A percentile compares a stretch with the other conserved stretches of the same genome.
Conservation (phyloP, 2,329 filamentous ascomycete species). For the Xylaria digitata region DNA sequence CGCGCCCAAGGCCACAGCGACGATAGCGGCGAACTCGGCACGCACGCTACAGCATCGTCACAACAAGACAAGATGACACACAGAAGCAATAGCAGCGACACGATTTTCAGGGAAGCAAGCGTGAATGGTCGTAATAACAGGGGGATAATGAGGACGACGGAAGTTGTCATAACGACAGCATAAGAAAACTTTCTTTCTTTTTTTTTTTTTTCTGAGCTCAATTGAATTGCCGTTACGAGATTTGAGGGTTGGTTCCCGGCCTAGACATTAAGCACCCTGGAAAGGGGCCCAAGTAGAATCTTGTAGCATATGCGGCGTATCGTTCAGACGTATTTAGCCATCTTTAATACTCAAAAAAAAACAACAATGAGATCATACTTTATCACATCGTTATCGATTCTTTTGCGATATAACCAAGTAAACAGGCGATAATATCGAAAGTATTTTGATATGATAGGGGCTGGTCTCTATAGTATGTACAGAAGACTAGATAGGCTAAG, state of each 20-base stretch:
- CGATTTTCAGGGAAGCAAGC: conserved; percentile 11
- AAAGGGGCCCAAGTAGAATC: too few relatives aligned
- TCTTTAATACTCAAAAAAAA: too few relatives aligned
- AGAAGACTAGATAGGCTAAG: neutral
- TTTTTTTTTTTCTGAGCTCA: neutral
- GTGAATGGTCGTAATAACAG: neutral
- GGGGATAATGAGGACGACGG: conserved; percentile 36
- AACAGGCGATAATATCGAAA: too few relatives aligned
- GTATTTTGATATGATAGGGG: too few relatives aligned
- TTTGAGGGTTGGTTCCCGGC: neutral
- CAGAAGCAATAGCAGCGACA: conserved; percentile 26
- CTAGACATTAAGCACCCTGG: neutral
- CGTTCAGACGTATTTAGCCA: too few relatives aligned
- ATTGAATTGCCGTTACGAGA: neutral
- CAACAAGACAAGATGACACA: conserved; percentile 18
- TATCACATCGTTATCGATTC: too few relatives aligned
- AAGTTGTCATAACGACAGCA: conserved; percentile 33
- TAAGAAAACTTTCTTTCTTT: neutral
- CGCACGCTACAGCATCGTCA: conserved; percentile 19
- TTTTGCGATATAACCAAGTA: too few relatives aligned
- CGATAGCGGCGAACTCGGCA: conserved; percentile 17
- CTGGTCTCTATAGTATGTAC: too few relatives aligned
- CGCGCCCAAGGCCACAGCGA: conserved; percentile 12
- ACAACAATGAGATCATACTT: too few relatives aligned
- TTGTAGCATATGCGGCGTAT: too few relatives aligned